Percentiles rank a stretch among this genome's conserved stretches.
Conservation (phyloP, 2,329 filamentous ascomycete species). For the Cylindrodendrum hubeiense region DNA sequence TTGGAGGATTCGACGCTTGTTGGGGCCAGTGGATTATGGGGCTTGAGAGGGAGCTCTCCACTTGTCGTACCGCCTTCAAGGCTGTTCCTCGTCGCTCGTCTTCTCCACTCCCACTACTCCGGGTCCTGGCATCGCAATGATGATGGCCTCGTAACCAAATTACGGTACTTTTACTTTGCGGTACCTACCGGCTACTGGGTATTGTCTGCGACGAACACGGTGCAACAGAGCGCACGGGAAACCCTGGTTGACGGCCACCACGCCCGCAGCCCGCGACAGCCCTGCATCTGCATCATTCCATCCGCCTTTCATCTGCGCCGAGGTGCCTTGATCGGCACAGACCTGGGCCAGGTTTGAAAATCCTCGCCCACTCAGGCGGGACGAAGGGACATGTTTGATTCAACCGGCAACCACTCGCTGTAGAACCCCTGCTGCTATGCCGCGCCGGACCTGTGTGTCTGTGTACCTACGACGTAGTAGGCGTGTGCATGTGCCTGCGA, state of each 20-base stretch:
- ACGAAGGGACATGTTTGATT: background rate
- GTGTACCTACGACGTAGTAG: too few relatives aligned
- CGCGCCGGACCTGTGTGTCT: background rate
- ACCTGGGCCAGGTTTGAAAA: background rate
- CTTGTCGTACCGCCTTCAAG: slow-evolving; percentile 5
- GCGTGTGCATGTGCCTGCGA: background rate
- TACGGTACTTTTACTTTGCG: background rate
- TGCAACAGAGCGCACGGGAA: background rate
- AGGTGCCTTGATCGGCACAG: background rate
- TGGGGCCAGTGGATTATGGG: background rate
- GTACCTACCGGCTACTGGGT: background rate
- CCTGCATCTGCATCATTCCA: slow-evolving; percentile 9
- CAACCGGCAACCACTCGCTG: background rate
- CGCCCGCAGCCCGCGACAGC: background rate
- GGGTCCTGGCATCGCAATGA: slow-evolving; percentile 11
- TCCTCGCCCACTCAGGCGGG: background rate
- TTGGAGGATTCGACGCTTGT: background rate
- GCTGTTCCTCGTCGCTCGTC: slow-evolving; percentile 3
- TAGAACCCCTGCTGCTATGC: background rate
- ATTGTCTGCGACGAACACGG: slow-evolving; percentile 12
- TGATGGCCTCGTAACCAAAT: slow-evolving; percentile 17
- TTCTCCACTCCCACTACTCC: slow-evolving; percentile 27
- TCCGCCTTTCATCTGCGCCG: slow-evolving; percentile 2
- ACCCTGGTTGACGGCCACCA: background rate
- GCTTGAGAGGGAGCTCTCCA: background rate